phyloP scores from a whole-genome alignment of 768 basidiomycete genomes.

The Symmetrospora coprosmae region DNA sequence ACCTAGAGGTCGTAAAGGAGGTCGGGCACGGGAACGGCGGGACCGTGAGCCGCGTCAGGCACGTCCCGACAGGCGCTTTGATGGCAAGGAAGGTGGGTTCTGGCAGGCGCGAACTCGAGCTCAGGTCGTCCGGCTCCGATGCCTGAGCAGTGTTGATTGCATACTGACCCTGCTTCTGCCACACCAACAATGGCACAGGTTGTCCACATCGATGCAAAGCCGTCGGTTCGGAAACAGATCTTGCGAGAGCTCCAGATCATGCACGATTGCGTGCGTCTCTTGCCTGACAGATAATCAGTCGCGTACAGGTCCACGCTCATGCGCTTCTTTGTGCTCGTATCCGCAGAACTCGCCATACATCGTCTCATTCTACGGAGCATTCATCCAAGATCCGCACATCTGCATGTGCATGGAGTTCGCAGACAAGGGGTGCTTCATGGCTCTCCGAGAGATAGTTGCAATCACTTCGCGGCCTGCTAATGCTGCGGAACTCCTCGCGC shows the following conservation, averaged over 20 bases:
- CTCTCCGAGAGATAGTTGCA: too few relatives aligned
- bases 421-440: conserved; percentile 61
- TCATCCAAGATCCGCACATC: conserved; percentile 90
- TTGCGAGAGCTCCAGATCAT: conserved; percentile 95
- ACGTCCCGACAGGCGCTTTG: conserved; percentile 70
- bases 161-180: background rate
- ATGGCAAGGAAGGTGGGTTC: conserved; percentile 91
- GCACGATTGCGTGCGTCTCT: conserved; percentile 60
- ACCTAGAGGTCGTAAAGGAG: conserved; percentile 76
- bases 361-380: conserved; percentile 93
- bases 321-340: background rate
- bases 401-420: conserved; percentile 94
- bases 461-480: background rate
- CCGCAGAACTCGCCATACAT: conserved; percentile 60
- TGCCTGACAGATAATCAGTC: background rate
- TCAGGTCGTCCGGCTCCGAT: background rate
- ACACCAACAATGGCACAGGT: conserved; percentile 50
- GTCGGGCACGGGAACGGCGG: conserved; percentile 94
- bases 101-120: too few relatives aligned
- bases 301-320: background rate
- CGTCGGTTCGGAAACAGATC: conserved; percentile 90
- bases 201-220: conserved; percentile 91
- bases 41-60: conserved; percentile 90
- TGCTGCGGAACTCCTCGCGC: background rate
- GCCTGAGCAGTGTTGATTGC: too few relatives aligned